Base-by-base conservation (phyloP, 371 early-diverging fungal species). In the Capniomyces stellatus region DNA sequence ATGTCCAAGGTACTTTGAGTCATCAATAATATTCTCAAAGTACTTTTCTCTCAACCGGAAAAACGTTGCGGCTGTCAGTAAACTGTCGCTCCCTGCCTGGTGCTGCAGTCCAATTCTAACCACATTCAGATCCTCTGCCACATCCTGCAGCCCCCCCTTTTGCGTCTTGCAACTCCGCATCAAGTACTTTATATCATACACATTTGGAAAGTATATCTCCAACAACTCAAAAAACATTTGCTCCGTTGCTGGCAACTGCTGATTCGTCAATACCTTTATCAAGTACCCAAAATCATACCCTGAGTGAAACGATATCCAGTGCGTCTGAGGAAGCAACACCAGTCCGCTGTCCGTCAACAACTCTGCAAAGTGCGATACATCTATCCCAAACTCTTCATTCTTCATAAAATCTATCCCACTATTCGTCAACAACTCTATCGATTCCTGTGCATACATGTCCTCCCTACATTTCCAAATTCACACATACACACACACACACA, bases 261-360 rank as follows among this genome's bases (percentile, higher is more conserved):
- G 74, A 60, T 95, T 90, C 12, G 98, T 95, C 23, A 98, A 70
- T 39, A 98, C 75, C 69, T 98, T 98, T 40, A 99, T 71, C 29
- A 99, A 73, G 64, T 99, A 99, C 15, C 98, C 99, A 79, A 99
- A 99, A 70, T 99, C 99, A 66, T 98, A 99, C 1, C 93, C 92
- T 71, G 92, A 95, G 69, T 99, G 99, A 74, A 98, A 99, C 2
- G 96, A 92, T 27, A 99, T 81, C 99, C 99, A 99, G 61, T 85
- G 85, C 24, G 98, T 89, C 50, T 93, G 82, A 54, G 83, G 81
- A 58, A 88, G 64, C 52, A 98, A 75, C 10, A 99, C 93, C 64
- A 99, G 74, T 0, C 99, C 99, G 23, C 93, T 92, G 56, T 90
- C 91, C 54, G 92, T 98, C 65, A 99, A 70, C 22, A 98, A 74